These are phyloP conservation scores for Sicyos baderoa DNA, from an alignment of 306 rosid species.

Conservation along the genomic window DNA sequence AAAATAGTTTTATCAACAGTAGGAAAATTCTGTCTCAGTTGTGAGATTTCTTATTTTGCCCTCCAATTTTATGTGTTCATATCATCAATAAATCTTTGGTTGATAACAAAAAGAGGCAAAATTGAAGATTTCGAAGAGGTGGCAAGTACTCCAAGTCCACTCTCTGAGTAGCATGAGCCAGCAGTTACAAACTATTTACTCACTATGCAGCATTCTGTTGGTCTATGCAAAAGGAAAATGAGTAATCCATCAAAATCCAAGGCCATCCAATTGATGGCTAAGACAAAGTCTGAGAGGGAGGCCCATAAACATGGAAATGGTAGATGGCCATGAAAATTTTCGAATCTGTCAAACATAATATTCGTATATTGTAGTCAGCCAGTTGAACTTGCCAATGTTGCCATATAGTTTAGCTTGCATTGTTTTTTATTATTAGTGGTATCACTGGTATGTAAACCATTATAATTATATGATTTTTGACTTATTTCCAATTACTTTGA, in stretches of 20 bases:
- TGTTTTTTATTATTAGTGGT: neutral
- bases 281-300: neutral
- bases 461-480: neutral
- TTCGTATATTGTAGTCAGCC: neutral
- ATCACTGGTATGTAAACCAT: neutral
- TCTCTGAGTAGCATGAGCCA: neutral
- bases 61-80: constrained; percentile 1
- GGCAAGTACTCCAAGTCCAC: neutral
- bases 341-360: neutral
- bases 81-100: neutral
- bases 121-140: neutral
- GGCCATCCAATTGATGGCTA: neutral
- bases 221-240: neutral
- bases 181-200: neutral
- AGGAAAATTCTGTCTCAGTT: neutral
- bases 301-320: constrained; percentile 7
- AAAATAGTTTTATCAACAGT: too few species aligned
- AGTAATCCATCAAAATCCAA: neutral
- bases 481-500: constrained; percentile 1
- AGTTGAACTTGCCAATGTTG: neutral
- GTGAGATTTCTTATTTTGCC: neutral
- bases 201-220: neutral
- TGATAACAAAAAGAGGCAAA: neutral
- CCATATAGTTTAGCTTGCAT: neutral
- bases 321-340: neutral